Conservation (phyloP, 148 eudicot genomes). For the Nepenthes mirabilis region DNA sequence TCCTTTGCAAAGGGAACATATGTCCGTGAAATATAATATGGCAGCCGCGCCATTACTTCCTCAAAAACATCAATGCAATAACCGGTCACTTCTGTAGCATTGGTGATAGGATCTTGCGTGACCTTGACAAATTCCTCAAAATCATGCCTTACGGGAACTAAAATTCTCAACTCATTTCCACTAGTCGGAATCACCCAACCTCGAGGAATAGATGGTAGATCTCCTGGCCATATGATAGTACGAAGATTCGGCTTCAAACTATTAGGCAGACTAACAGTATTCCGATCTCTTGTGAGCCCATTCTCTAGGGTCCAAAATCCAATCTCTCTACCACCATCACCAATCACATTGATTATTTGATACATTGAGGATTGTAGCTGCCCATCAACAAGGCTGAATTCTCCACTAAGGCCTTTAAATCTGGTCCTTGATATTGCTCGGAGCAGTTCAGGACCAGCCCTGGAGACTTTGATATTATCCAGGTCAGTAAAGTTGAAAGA, state of each 20-base stretch:
- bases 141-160: neutral
- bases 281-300: constrained; percentile 6
- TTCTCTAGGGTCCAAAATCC: constrained; percentile 22
- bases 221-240: neutral
- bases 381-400: constrained; percentile 12
- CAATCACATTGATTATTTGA: constrained; percentile 17
- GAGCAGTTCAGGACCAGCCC: constrained; percentile 13
- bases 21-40: constrained; percentile 20
- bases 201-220: neutral
- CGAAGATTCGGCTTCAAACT: neutral
- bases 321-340: constrained; percentile 7
- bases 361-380: constrained; percentile 13
- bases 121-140: neutral
- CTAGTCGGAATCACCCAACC: neutral
- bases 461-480: constrained; percentile 13
- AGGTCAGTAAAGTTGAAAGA: constrained; percentile 9
- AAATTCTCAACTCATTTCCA: neutral
- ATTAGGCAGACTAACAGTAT: constrained; percentile 11
- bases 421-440: constrained; percentile 8
- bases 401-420: constrained; percentile 21
- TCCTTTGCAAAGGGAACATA: constrained; percentile 16
- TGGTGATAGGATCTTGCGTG: neutral
- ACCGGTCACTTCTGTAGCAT: constrained; percentile 15
- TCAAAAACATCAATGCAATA: constrained; percentile 47
- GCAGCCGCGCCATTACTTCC: constrained; percentile 20